phyloP scores from a whole-genome alignment of 2,329 filamentous ascomycete genomes.

The Xylariaceae sp. region DNA sequence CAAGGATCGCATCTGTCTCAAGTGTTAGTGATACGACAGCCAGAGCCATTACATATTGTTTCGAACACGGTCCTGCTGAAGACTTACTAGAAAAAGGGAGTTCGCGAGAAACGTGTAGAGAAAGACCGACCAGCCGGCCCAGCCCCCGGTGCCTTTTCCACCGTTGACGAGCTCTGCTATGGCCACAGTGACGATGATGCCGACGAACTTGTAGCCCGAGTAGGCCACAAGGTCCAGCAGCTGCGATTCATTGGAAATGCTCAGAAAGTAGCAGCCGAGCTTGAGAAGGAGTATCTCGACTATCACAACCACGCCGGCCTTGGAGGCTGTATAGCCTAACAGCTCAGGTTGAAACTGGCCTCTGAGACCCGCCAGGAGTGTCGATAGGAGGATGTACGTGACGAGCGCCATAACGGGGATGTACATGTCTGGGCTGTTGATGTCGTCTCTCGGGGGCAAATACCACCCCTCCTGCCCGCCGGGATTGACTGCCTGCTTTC shows the following conservation, averaged over 20 bases:
- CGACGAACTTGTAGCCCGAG: constrained; percentile 97
- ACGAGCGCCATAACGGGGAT: constrained; percentile 93
- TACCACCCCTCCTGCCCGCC: constrained; percentile 72
- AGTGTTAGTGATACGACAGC: constrained; percentile 7
- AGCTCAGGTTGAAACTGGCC: constrained; percentile 93
- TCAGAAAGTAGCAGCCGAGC: constrained; percentile 86
- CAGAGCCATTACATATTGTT: background rate
- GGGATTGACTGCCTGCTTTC: constrained; percentile 72
- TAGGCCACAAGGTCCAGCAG: constrained; percentile 93
- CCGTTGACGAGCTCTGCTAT: constrained; percentile 73
- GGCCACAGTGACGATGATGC: constrained; percentile 84
- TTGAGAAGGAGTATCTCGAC: constrained; percentile 89
- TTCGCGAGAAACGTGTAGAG: constrained; percentile 90
- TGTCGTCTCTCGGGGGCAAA: constrained; percentile 85
- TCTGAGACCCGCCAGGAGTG: constrained; percentile 80
- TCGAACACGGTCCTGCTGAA: constrained; percentile 13
- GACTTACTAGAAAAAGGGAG: constrained; percentile 83
- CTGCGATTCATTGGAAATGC: constrained; percentile 90
- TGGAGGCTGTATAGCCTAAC: constrained; percentile 81
- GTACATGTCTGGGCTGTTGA: constrained; percentile 99
- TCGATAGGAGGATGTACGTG: constrained; percentile 93
- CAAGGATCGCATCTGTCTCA: constrained; percentile 73
- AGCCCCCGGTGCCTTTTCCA: constrained; percentile 77
- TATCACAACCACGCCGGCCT: constrained; percentile 75
- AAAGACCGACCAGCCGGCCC: constrained; percentile 86